Conservation (phyloP, 768 basidiomycete genomes). For the Hortiboletus flavorubellus region DNA sequence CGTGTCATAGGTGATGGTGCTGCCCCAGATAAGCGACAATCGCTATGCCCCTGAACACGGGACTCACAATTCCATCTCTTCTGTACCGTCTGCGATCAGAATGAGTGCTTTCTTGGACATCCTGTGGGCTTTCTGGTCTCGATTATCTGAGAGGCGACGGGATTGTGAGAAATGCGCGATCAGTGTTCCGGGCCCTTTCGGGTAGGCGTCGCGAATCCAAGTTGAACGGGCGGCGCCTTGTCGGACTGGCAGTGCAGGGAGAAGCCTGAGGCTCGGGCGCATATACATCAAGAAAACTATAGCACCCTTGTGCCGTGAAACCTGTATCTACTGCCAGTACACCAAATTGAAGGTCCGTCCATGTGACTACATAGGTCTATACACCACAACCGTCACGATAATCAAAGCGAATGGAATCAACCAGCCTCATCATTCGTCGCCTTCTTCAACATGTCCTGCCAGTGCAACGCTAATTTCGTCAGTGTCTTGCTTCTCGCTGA, state of each 20-base stretch:
- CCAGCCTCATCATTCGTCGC: conserved; percentile 48
- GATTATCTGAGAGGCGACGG: conserved; percentile 1
- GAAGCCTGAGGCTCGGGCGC: neutral
- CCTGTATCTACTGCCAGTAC: neutral
- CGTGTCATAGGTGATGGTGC: conserved; percentile 79
- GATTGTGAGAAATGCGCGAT: neutral
- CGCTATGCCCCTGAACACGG: neutral
- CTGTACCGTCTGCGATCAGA: conserved; percentile 77
- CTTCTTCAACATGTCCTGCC: conserved; percentile 78
- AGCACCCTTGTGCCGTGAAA: neutral
- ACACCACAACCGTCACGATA: neutral
- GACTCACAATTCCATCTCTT: conserved; percentile 78
- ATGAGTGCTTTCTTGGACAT: conserved; percentile 52
- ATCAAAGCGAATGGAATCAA: conserved; percentile 2
- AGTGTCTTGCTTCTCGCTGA: conserved; percentile 73
- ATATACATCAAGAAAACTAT: neutral
- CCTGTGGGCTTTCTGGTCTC: neutral
- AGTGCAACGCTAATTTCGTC: conserved; percentile 70
- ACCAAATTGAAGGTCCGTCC: neutral
- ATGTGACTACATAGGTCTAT: neutral
- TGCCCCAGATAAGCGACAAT: conserved; percentile 25
- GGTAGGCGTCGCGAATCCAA: conserved; percentile 1
- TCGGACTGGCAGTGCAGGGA: neutral
- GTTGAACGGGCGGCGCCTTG: neutral
- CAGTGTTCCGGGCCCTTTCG: neutral